A percentile compares a stretch with the other conserved stretches of the same genome.
Evolutionary conservation across 1,139 yeast genomes (phyloP).

Genomic region (Dujonia santamariae): DNA sequence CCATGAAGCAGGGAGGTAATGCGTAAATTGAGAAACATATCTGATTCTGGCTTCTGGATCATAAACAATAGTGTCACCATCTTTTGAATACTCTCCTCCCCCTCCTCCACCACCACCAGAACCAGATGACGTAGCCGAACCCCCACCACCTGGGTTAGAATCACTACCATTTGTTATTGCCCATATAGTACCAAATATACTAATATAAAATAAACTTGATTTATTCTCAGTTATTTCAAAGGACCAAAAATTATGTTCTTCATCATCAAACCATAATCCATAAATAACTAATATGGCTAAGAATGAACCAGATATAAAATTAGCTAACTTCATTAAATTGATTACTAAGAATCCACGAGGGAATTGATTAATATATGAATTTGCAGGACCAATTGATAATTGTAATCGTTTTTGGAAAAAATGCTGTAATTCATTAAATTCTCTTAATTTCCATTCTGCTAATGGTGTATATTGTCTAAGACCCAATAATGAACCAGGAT

Average conservation of each 20-base stretch:
- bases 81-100: no score
- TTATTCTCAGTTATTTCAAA: constrained; percentile 82
- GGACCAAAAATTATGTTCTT: constrained; percentile 70
- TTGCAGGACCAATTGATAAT: constrained; percentile 75
- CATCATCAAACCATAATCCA: constrained; percentile 84
- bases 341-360: constrained; percentile 69
- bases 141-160: not conserved
- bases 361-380: constrained; percentile 82
- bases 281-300: constrained; percentile 82
- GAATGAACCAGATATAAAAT: constrained; percentile 84
- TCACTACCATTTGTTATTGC: constrained; percentile 47
- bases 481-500: constrained; percentile 81
- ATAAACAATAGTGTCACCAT: constrained; percentile 40
- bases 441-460: constrained; percentile 95
- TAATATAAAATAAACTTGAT: constrained; percentile 82
- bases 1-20: constrained; percentile 87
- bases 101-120: constrained; percentile 2
- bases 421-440: constrained; percentile 89
- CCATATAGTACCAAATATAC: constrained; percentile 79
- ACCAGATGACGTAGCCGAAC: constrained; percentile 1
- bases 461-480: constrained; percentile 84
- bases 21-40: constrained; percentile 82
- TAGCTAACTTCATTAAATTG: constrained; percentile 58
- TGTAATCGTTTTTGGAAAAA: constrained; percentile 76
- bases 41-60: constrained; percentile 86